Conservation (phyloP, 768 basidiomycete genomes). For the Suillus plorans region DNA sequence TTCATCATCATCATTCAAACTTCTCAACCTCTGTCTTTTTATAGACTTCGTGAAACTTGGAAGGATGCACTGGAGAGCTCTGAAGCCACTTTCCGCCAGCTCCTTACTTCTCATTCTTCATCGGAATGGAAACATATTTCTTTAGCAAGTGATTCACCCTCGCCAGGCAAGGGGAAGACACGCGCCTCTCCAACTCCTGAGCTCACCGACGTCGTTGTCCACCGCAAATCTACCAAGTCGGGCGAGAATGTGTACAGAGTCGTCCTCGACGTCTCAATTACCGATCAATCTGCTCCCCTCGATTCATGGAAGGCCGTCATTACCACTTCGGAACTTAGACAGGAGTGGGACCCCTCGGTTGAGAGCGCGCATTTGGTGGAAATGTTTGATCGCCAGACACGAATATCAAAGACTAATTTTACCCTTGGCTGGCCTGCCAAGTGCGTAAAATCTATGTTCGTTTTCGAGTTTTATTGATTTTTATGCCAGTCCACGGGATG, state of each 20-base stretch:
- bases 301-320: slow-evolving; percentile 83
- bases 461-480: slow-evolving; percentile 12
- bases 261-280: slow-evolving; percentile 71
- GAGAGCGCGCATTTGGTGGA: slow-evolving; percentile 82
- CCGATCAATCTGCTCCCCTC: slow-evolving; percentile 56
- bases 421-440: slow-evolving; percentile 96
- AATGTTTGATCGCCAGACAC: slow-evolving; percentile 80
- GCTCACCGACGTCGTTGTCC: slow-evolving; percentile 71
- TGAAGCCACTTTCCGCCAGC: slow-evolving; percentile 73
- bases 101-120: slow-evolving; percentile 69
- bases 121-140: slow-evolving; percentile 82
- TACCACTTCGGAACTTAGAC: slow-evolving; percentile 81
- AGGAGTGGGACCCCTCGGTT: slow-evolving; percentile 94
- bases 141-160: slow-evolving; percentile 37
- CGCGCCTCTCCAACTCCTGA: slow-evolving; percentile 54
- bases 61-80: slow-evolving; percentile 71
- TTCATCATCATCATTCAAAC: background rate
- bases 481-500: slow-evolving; percentile 78
- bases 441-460: slow-evolving; percentile 47
- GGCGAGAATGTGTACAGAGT: slow-evolving; percentile 83
- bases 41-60: slow-evolving; percentile 82
- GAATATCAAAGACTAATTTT: slow-evolving; percentile 89
- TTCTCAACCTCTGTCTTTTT: background rate
- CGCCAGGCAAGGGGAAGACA: slow-evolving; percentile 61
- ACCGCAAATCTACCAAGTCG: slow-evolving; percentile 64